Base-by-base conservation (phyloP, 2,329 filamentous ascomycete species). In the Hymenoscyphus infarciens region DNA sequence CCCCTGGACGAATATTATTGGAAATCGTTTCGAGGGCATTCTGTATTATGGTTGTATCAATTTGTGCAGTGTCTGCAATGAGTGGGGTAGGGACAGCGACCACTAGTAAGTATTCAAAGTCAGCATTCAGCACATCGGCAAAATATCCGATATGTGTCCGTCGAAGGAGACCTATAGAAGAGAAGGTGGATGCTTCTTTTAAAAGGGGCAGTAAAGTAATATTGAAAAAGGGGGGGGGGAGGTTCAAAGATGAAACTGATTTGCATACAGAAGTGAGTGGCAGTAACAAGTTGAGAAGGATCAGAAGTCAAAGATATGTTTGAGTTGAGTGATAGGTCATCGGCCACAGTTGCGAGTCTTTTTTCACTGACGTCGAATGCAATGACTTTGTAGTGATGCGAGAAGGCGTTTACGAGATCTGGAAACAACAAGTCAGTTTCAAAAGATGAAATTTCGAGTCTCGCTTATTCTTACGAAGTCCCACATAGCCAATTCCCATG, bases 401-500 rank as follows among this genome's bases (percentile, higher is more conserved):
- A 52, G 45, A 52, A 52, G 19, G 45, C 45, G 19, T 52, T 52
- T 5, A 25, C 45, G n/a, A 52, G 45, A 25, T 52, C 45, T 52
- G 11, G n/a, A 52, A 31, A 52, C 7, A 11, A 5, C 22, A 11
- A 52, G n/a, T 52, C 45, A 52, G 45, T 52, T 49, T 25, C n/a
- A 10, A 22, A 4, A 25, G 10, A 52, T 52, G n/a, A 42, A 22
- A 25, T 52, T 11, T 22, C 8, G 45, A 13, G 13, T 52, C 45
- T 25, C 45, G 19, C 19, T 49, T 52, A 22, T 52, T 13, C 45
- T 22, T 22, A 52, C 45, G 45, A 52, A 52, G 19, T 52, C 45
- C 45, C 4, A 83, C 81, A 68, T 83, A 83, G 49, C 81, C 82
- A 16, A 83, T 79, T 3, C 81, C 81, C 29, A 83, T 79, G 35